These are phyloP conservation scores for Loxodes magnus DNA, from an alignment of 73 alveolate genomes.

Conservation along the genomic window DNA sequence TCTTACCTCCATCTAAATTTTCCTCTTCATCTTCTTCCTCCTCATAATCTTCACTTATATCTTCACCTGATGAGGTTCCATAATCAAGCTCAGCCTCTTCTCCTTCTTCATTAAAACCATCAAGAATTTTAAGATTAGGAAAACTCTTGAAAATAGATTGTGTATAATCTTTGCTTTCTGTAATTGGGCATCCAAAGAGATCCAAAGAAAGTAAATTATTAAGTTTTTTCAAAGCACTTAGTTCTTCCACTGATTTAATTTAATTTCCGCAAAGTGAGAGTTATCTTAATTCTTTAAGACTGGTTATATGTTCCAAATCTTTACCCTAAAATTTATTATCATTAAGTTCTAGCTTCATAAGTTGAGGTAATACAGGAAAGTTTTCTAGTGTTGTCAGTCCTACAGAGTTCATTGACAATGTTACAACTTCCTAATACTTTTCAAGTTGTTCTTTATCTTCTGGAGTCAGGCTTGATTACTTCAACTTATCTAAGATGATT, in stretches of 20 bases:
- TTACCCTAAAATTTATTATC: constrained; percentile 20
- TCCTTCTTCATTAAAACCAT: constrained; percentile 22
- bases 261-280: constrained; percentile 30
- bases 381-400: constrained; percentile 23
- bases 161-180: constrained; percentile 10
- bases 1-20: constrained; percentile 8
- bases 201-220: constrained; percentile 18
- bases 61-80: too few relatives aligned
- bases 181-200: constrained; percentile 12
- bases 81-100: constrained; percentile 14
- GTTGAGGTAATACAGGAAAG: constrained; percentile 24
- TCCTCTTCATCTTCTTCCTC: constrained; percentile 27
- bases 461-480: constrained; percentile 10
- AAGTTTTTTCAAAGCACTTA: constrained; percentile 6
- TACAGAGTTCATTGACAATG: constrained; percentile 17
- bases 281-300: constrained; percentile 2
- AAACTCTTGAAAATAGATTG: constrained; percentile 9
- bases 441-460: constrained; percentile 9
- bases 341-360: constrained; percentile 17
- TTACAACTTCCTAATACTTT: constrained; percentile 12
- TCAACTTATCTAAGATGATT: constrained; percentile 20
- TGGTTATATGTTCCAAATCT: constrained; percentile 3
- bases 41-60: constrained; percentile 25
- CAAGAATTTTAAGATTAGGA: constrained; percentile 16
- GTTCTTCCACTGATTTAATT: constrained; percentile 13